A percentile compares a stretch with the other conserved stretches of the same genome.
Evolutionary conservation across 192 early-diverging fungal genomes (phyloP).

Genomic region (Backusella sp.): DNA sequence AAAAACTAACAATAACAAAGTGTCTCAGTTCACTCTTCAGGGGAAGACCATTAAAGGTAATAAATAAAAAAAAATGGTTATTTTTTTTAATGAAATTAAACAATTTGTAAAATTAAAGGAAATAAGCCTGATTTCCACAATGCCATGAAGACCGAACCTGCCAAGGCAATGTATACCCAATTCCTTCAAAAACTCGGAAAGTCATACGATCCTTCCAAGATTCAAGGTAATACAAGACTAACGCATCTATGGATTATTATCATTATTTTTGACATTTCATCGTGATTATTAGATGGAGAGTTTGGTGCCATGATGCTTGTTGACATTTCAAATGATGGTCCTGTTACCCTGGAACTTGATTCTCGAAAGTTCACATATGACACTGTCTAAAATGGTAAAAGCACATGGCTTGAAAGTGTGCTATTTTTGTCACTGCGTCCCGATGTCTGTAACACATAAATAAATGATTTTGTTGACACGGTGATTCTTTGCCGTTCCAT

Average conservation of each 20-base stretch:
- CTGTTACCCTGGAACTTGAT: constrained; percentile 57
- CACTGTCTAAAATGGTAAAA: neutral
- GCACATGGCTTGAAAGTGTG: neutral
- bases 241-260: neutral
- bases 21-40: constrained; percentile 94
- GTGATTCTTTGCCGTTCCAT: neutral
- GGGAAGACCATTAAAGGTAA: constrained; percentile 74
- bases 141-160: constrained; percentile 73
- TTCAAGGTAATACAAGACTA: constrained; percentile 60
- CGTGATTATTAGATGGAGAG: constrained; percentile 60
- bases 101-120: constrained; percentile 26
- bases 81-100: neutral
- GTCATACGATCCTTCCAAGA: constrained; percentile 60
- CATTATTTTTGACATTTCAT: neutral
- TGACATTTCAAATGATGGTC: constrained; percentile 81
- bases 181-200: constrained; percentile 71
- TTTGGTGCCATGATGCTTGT: constrained; percentile 99
- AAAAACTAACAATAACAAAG: constrained; percentile 29
- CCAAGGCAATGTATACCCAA: constrained; percentile 69
- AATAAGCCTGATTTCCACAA: constrained; percentile 92
- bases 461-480: neutral
- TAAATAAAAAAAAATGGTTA: neutral
- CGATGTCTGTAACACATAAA: neutral
- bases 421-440: neutral
- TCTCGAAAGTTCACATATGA: constrained; percentile 53